A percentile compares a stretch with the other conserved stretches of the same genome.
Conservation (phyloP, 129 eudicot genomes). For the Mikania micrantha region DNA sequence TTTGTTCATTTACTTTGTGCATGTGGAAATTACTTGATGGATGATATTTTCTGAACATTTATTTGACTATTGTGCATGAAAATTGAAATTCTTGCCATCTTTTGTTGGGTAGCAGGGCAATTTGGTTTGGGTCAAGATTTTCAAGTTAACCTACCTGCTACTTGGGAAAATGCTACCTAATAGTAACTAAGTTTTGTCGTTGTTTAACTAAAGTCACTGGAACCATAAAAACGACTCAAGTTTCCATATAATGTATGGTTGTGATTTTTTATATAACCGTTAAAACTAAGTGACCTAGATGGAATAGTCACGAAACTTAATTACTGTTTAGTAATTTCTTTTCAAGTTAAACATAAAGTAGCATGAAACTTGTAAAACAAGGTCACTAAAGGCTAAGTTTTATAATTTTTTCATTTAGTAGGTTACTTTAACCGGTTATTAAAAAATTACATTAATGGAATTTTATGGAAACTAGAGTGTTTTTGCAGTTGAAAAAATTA, state of each 20-base stretch:
- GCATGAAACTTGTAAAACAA: neutral
- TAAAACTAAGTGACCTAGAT: neutral
- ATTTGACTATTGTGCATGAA: neutral
- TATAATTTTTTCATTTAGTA: neutral
- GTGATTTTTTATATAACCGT: neutral
- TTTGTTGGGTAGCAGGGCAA: neutral
- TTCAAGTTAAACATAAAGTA: neutral
- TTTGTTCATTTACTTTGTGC: neutral
- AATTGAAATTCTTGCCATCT: neutral
- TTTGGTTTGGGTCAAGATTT: neutral
- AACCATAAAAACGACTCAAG: neutral
- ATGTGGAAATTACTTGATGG: neutral
- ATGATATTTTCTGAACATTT: neutral
- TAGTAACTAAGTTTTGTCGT: neutral
- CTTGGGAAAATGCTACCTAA: neutral
- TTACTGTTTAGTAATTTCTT: neutral
- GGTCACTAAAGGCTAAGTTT: neutral
- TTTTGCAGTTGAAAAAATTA: neutral
- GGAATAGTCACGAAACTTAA: neutral
- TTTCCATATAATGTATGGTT: neutral
- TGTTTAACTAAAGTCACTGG: neutral
- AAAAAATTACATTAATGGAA: neutral
- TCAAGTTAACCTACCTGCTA: neutral
- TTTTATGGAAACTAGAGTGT: neutral
- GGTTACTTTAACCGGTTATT: neutral